Evolutionary conservation across 2,329 filamentous ascomycete genomes (phyloP).

Genomic region (Leptographium radiaticola): DNA sequence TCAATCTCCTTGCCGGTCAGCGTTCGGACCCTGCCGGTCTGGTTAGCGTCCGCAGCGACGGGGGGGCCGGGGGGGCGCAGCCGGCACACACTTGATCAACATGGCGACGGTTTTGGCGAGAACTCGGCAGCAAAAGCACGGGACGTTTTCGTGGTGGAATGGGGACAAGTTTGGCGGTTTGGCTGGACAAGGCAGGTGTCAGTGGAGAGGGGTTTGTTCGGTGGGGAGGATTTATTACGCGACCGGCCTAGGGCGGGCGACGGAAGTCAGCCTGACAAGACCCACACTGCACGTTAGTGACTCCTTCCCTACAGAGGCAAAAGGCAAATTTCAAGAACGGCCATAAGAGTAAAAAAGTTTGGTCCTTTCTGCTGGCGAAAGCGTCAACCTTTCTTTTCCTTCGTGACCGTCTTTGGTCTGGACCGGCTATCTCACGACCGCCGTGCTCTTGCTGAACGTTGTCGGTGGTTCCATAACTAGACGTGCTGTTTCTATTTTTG

Average conservation of each 20-base stretch:
- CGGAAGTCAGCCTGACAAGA: no score
- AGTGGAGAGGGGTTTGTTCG: background rate
- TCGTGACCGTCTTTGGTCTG: no score
- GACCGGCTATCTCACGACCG: no score
- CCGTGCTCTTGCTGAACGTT: no score
- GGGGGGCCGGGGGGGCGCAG: constrained; percentile 3
- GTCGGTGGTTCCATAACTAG: no score
- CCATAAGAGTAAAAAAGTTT: background rate
- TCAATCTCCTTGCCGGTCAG: constrained; percentile 98
- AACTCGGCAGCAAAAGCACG: background rate
- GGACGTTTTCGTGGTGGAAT: background rate
- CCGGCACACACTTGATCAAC: constrained; percentile 37
- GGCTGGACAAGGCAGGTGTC: background rate
- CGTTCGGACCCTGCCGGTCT: constrained; percentile 65
- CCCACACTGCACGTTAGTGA: background rate
- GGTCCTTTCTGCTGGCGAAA: background rate
- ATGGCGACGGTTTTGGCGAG: constrained; percentile 16
- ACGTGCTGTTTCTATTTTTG: no score
- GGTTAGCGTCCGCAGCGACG: background rate
- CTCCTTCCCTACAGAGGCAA: background rate
- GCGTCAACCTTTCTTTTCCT: no score
- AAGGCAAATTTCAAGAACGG: background rate
- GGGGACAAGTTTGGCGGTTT: background rate
- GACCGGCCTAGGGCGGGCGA: background rate
- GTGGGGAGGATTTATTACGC: background rate